Conservation (phyloP, 495 filamentous ascomycete species). For the Hypoxylon rickii region DNA sequence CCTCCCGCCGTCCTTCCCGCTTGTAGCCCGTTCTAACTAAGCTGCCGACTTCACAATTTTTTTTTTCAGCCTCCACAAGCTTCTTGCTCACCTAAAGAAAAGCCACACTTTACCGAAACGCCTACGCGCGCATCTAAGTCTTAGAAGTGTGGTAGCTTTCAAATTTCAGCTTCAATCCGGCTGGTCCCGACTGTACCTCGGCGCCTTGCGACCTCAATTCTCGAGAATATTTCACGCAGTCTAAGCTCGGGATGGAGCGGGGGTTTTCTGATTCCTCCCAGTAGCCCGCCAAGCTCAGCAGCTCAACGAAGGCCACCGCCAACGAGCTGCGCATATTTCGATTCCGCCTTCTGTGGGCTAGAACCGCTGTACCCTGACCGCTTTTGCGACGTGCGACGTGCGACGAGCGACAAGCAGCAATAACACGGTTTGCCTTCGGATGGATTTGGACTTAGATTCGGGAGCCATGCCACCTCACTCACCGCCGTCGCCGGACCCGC, state of each 20-base stretch:
- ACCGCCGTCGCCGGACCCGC: constrained; percentile 49
- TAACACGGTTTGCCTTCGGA: constrained; percentile 8
- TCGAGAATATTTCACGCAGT: constrained; percentile 27
- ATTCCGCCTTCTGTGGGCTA: constrained; percentile 14
- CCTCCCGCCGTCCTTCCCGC: constrained; percentile 20
- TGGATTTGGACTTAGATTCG: constrained; percentile 36
- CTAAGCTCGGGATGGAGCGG: constrained; percentile 28
- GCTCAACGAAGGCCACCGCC: constrained; percentile 12
- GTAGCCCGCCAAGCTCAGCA: constrained; percentile 21
- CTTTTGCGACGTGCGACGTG: constrained; percentile 5
- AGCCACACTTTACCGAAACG: constrained; percentile 3
- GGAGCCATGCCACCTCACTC: constrained; percentile 46
- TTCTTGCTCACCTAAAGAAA: constrained; percentile 5
- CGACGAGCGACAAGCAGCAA: not conserved
- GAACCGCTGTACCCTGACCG: constrained; percentile 4
- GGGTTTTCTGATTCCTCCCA: constrained; percentile 21
- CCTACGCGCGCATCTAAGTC: constrained; percentile 1
- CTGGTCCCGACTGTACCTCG: not conserved
- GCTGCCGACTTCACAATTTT: not conserved
- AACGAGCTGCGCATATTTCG: not conserved
- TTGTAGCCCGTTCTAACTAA: not conserved
- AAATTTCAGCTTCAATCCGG: not conserved
- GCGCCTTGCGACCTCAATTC: not conserved
- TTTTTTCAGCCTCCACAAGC: constrained; percentile 22
- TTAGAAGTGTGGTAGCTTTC: constrained; percentile 3